Evolutionary conservation across 331 rosid genomes (phyloP).

Genomic region (Acacia pycnantha): DNA sequence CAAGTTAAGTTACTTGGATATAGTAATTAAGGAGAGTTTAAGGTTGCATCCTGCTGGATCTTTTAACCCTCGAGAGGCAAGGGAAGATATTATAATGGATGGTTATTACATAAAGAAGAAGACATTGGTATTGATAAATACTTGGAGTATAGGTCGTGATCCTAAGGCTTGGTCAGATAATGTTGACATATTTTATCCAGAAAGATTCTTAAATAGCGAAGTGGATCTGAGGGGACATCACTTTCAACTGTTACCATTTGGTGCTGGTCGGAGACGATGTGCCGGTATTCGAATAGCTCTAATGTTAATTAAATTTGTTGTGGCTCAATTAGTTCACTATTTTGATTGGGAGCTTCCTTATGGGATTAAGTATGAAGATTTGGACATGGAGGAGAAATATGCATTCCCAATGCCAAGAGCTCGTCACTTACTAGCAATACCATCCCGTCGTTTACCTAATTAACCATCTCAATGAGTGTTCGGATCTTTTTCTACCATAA

Average conservation of each 20-base stretch:
- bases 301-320: not conserved
- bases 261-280: not conserved
- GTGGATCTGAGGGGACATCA: not conserved
- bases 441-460: not conserved
- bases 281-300: not conserved
- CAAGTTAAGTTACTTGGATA: not conserved
- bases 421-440: not conserved
- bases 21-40: not conserved
- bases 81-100: not conserved
- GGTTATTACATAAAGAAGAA: not conserved
- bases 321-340: not conserved
- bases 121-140: not conserved
- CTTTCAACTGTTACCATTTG: not conserved
- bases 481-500: too few relatives aligned
- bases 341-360: constrained; percentile 10
- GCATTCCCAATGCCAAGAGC: not conserved
- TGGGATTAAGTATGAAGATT: not conserved
- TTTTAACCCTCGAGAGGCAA: not conserved
- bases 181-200: not conserved
- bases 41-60: not conserved
- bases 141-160: not conserved
- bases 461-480: too few relatives aligned
- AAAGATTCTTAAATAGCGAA: not conserved
- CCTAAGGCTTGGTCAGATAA: not conserved
- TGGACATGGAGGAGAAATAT: constrained; percentile 4